Conservation (phyloP, 2,329 filamentous ascomycete species). For the Phialophora chinensis region DNA sequence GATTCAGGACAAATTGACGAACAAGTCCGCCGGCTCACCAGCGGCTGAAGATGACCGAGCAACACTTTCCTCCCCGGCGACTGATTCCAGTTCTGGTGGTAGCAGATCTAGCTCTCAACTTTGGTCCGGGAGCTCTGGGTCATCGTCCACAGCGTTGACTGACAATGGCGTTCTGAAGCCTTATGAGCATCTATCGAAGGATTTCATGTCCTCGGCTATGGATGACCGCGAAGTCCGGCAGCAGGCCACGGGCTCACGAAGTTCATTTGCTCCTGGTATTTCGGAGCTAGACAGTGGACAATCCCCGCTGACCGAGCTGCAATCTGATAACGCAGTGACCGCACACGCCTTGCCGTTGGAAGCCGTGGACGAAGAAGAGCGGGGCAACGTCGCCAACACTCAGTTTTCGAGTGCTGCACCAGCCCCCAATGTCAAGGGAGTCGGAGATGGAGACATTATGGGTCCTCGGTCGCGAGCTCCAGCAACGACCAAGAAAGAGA, state of each 20-base stretch:
- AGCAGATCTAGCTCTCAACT: background rate
- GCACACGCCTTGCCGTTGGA: background rate
- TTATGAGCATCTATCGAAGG: background rate
- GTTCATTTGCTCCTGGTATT: background rate
- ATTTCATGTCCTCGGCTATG: background rate
- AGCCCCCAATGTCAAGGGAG: background rate
- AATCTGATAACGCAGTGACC: background rate
- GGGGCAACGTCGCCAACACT: background rate
- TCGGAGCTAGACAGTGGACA: conserved; percentile 1
- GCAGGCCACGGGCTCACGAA: background rate
- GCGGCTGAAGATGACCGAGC: background rate
- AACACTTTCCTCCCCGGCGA: background rate
- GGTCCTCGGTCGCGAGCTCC: background rate
- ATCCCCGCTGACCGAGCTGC: background rate
- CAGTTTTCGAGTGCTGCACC: background rate
- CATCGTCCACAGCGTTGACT: background rate
- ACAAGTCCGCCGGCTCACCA: background rate
- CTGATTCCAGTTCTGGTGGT: background rate
- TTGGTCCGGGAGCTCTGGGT: background rate
- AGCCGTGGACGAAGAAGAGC: background rate
- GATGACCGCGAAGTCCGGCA: background rate
- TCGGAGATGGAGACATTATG: background rate
- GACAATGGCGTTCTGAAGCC: background rate
- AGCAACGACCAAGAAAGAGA: background rate
- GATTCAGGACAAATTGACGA: background rate